Percentiles rank a stretch among this genome's conserved stretches.
phyloP scores from a whole-genome alignment of 805 yeast species.

The Starmerella sp. region DNA sequence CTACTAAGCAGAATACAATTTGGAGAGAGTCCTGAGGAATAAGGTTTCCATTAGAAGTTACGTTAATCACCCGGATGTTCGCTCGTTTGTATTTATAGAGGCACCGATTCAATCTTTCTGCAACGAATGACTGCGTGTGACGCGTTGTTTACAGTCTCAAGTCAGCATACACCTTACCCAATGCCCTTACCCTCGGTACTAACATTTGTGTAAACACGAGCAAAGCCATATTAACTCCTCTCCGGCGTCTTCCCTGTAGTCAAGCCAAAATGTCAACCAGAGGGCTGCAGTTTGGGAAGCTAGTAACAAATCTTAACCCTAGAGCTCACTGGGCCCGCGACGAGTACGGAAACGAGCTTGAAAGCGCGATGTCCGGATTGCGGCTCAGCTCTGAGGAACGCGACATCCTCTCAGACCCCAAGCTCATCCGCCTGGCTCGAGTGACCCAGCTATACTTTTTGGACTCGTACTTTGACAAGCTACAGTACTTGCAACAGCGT shows the following conservation, averaged over 20 bases:
- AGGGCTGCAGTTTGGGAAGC: constrained; percentile 19
- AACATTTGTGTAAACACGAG: background rate
- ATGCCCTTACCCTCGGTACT: background rate
- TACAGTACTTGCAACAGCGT: constrained; percentile 81
- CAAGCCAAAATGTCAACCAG: constrained; percentile 9
- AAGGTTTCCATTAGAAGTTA: too few relatives aligned
- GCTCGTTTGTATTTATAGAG: too few relatives aligned
- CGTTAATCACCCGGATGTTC: too few relatives aligned
- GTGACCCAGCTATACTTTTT: constrained; percentile 89
- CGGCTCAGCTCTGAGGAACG: constrained; percentile 21
- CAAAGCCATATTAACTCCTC: background rate
- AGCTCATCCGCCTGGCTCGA: constrained; percentile 74
- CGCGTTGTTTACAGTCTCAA: background rate
- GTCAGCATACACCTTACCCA: background rate
- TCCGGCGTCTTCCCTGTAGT: background rate
- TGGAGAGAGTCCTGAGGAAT: too few relatives aligned
- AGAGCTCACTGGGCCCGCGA: constrained; percentile 7
- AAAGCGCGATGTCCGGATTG: constrained; percentile 8
- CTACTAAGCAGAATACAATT: too few relatives aligned
- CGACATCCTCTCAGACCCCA: constrained; percentile 50
- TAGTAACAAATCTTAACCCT: constrained; percentile 16
- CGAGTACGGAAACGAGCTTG: constrained; percentile 7
- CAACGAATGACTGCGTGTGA: background rate
- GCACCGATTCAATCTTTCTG: too few relatives aligned
- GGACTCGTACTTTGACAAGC: constrained; percentile 91